Base-by-base conservation (phyloP, 495 filamentous ascomycete species). In the Aspergillus bertholletiae region DNA sequence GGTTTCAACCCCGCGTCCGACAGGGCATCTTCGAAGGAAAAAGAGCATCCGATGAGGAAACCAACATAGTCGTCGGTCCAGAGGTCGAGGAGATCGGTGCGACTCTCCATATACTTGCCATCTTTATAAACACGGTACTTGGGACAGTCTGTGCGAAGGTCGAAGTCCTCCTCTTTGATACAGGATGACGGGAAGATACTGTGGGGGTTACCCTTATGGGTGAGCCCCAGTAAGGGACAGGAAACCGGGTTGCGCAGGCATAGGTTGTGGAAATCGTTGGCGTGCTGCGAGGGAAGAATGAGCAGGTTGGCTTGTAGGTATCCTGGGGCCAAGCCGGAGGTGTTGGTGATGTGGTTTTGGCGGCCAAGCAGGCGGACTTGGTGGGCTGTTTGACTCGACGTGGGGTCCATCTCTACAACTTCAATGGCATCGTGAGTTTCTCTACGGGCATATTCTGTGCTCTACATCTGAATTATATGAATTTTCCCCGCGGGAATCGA, bases 271-370 rank as follows among this genome's bases (percentile, higher is more conserved):
- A 84, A 86, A 51, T 82, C 74, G 7, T 58, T 8, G 27, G 79
- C 79, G 60, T 84, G 76, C 43, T 61, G 62, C 5, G 67, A 65
- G 0, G 80, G 81, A 9, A 84, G 68, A 5, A 84, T 70, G 26
- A 86, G 69, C 6, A 85, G 69, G 56, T 85, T 85, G 11, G 80
- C 81, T 69, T 84, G 80, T 20, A 84, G 65, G 58, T 78, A 76
- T 18, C 70, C 70, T 2, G 76, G 74, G 0, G 80, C 75, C n/a
- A 79, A 58, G 5, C 80, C 79, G 1, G 78, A 65, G 5, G 80
- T 84, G 43, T 69, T 70, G 34, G 71, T 68, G 12, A 72, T 70
- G 37, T 62, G 60, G 30, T 68, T 69, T 1, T 62, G 39, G 43
- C 81, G 77, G 47, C 69, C 68, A 21, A 69, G 65, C 15, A 77